Base-by-base conservation (phyloP, 257 asterid genomes). In the Forsythia viridissima region DNA sequence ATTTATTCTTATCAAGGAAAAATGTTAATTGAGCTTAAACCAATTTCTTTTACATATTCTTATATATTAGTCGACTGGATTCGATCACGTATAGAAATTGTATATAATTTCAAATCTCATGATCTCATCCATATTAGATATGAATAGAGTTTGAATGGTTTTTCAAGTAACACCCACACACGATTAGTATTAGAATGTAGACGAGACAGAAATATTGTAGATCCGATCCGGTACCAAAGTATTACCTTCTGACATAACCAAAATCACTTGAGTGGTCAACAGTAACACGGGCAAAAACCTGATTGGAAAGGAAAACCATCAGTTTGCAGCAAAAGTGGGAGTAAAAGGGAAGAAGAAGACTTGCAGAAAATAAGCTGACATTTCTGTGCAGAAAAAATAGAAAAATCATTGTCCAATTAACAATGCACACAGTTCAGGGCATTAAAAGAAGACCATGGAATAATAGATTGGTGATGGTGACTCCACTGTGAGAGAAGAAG, bases 311-410 rank as follows among this genome's bases (percentile, higher is more conserved):
- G 4, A 46, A 46, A 46, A 8, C 13, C 68, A 20, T 57, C 11
- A 2, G 69, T 61, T 37, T 46, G 84, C 79, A 76, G 65, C 72
- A 81, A 72, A 63, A 65, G 75, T 71, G 81, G 81, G 84, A 46
- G 77, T 76, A 70, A 59, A 59, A 6, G 4, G 10, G 12, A 7
- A 16, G 68, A 8, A 59, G 69, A 24, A 61, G 38, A 73, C 79
- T 70, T 73, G 77, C 85, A 77, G 38, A 69, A 77, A 71, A 67
- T 82, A 77, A 77, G 85, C 85, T 79, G 85, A 82, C 85, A 82
- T 63, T 8, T 61, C 59, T 11, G 30, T 75, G 38, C 21, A 16
- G 13, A 8, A 37, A 39, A 80, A 61, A 44, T 18, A 20, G 44
- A 78, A 72, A 77, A 15, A 46, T 65, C 76, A 38, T 77, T 77